Evolutionary conservation across 176 grass and related monocot genomes (phyloP).

Genomic region (Avena sativa): DNA sequence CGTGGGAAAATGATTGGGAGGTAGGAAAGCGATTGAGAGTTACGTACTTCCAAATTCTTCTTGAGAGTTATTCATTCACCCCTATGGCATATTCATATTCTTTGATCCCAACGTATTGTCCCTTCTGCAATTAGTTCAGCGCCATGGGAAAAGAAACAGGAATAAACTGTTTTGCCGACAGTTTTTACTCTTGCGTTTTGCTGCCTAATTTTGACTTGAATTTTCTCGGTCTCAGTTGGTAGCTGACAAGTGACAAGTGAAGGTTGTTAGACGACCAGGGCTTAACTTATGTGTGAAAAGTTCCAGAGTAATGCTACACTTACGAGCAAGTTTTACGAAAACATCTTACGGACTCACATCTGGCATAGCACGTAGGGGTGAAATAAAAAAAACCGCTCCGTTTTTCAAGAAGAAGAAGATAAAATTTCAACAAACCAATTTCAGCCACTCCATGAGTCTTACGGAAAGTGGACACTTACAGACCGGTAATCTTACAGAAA

Average conservation of each 20-base stretch:
- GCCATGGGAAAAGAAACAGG: background rate
- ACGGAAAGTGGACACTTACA: too few species aligned
- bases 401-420: too few species aligned
- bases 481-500: too few species aligned
- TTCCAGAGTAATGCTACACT: background rate
- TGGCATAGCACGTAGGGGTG: too few species aligned
- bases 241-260: background rate
- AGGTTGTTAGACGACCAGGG: background rate
- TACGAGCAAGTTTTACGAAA: too few species aligned
- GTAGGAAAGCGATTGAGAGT: background rate
- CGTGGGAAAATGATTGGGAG: background rate
- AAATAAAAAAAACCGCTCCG: too few species aligned
- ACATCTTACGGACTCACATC: too few species aligned
- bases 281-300: background rate
- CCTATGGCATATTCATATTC: background rate
- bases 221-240: background rate
- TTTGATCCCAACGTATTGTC: background rate
- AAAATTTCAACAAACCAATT: too few species aligned
- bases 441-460: too few species aligned
- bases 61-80: background rate
- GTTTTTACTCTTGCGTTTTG: background rate
- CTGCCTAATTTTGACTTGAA: conserved; percentile 5
- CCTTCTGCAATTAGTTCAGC: background rate
- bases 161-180: too few species aligned
- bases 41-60: background rate